Percentiles rank a stretch among this genome's conserved stretches.
Conservation (phyloP, 768 basidiomycete genomes). For the Mycena chlorophos region DNA sequence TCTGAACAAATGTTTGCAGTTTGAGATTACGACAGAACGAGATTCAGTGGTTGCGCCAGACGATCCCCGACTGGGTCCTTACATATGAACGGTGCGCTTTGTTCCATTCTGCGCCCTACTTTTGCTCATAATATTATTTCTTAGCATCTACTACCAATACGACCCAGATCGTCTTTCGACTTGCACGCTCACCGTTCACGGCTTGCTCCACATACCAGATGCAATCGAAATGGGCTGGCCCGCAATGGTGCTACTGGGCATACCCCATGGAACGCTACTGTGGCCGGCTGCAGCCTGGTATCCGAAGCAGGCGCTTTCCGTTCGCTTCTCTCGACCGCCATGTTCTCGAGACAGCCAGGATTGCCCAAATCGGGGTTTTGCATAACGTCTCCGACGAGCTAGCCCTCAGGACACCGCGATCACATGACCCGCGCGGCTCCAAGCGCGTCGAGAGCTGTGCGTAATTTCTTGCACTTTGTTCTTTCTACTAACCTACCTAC, state of each 20-base stretch:
- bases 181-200: constrained; percentile 6
- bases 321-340: not conserved
- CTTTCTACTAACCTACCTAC: not conserved
- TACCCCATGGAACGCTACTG: constrained; percentile 9
- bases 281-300: constrained; percentile 1
- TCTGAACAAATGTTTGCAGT: constrained; percentile 31
- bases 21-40: constrained; percentile 16
- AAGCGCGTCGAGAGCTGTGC: constrained; percentile 17
- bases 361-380: not conserved
- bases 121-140: not conserved
- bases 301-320: not conserved
- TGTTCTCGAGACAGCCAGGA: constrained; percentile 1
- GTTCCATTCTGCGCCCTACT: not conserved
- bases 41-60: constrained; percentile 11
- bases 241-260: constrained; percentile 9
- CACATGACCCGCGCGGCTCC: constrained; percentile 11
- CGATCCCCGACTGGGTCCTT: not conserved
- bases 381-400: not conserved
- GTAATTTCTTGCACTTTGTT: not conserved
- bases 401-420: not conserved
- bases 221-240: not conserved
- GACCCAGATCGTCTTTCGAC: constrained; percentile 1
- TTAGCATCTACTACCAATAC: constrained; percentile 4
- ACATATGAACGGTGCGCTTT: not conserved
- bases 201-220: constrained; percentile 2